Percentiles rank a stretch among this genome's conserved stretches.
phyloP scores from a whole-genome alignment of 805 yeast genomes.

The Lachancea quebecensis region DNA sequence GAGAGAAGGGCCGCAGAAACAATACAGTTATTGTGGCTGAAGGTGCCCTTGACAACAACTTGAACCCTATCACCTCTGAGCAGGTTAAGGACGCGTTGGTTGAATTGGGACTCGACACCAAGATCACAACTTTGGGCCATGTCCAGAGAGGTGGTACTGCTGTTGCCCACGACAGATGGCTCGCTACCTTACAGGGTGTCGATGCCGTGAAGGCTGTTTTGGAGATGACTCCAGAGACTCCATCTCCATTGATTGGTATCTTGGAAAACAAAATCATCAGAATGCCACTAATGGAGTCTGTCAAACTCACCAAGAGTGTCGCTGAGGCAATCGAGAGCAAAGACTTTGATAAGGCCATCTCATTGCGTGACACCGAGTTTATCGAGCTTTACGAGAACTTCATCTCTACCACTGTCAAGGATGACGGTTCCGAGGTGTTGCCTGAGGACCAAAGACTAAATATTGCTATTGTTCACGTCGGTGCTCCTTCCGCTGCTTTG shows the following conservation, averaged over 20 bases:
- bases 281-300: slow-evolving; percentile 85
- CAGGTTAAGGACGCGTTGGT: slow-evolving; percentile 79
- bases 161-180: slow-evolving; percentile 84
- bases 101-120: slow-evolving; percentile 83
- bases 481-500: slow-evolving; percentile 97
- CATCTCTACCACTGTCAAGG: slow-evolving; percentile 58
- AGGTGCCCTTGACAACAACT: slow-evolving; percentile 84
- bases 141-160: slow-evolving; percentile 99
- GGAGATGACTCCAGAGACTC: slow-evolving; percentile 80
- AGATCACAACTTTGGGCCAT: slow-evolving; percentile 93
- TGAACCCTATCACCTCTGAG: slow-evolving; percentile 73
- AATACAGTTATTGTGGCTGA: slow-evolving; percentile 96
- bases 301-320: slow-evolving; percentile 76
- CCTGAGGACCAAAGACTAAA: slow-evolving; percentile 58
- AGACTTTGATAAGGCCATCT: slow-evolving; percentile 82
- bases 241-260: slow-evolving; percentile 91
- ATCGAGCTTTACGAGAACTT: slow-evolving; percentile 72
- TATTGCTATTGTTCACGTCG: slow-evolving; percentile 83
- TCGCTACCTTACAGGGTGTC: slow-evolving; percentile 95
- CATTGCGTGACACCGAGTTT: slow-evolving; percentile 81
- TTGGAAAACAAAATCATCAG: slow-evolving; percentile 81
- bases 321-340: slow-evolving; percentile 76
- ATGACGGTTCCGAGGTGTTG: slow-evolving; percentile 52
- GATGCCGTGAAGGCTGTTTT: slow-evolving; percentile 94
- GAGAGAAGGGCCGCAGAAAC: slow-evolving; percentile 84